Conservation (phyloP, 1,139 yeast species). For the Spathaspora sp. region DNA sequence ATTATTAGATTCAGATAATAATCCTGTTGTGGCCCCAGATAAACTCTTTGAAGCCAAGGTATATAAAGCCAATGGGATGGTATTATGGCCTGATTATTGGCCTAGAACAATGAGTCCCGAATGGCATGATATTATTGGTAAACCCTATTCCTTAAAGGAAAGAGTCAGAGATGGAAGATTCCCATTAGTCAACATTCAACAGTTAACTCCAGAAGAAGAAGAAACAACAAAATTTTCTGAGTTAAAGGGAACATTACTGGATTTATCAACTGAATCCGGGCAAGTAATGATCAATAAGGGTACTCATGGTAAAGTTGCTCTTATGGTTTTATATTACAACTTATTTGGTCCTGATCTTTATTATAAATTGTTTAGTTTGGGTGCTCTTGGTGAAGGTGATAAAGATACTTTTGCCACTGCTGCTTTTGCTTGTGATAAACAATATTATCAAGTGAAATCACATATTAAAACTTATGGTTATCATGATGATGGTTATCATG, state of each 20-base stretch:
- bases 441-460: conserved; percentile 48
- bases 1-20: conserved; percentile 43
- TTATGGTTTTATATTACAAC: conserved; percentile 55
- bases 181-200: conserved; percentile 12
- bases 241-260: conserved; percentile 55
- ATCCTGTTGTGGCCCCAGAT: conserved; percentile 36
- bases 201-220: conserved; percentile 13
- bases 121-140: conserved; percentile 63
- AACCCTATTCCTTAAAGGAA: conserved; percentile 23
- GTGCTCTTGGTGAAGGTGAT: conserved; percentile 65
- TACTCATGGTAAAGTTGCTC: conserved; percentile 51
- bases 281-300: conserved; percentile 54
- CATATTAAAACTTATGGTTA: conserved; percentile 26
- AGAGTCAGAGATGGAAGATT: conserved; percentile 24
- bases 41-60: conserved; percentile 52
- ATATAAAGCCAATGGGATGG: conserved; percentile 55
- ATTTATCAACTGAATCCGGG: conserved; percentile 61
- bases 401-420: conserved; percentile 64
- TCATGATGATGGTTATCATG: conserved; percentile 20
- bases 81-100: conserved; percentile 87
- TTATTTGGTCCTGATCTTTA: conserved; percentile 56
- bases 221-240: conserved; percentile 41
- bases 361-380: conserved; percentile 56
- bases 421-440: conserved; percentile 37
- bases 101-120: conserved; percentile 66